phyloP scores from a whole-genome alignment of 1,284 basidiomycete species.

The Tilletia caries region DNA sequence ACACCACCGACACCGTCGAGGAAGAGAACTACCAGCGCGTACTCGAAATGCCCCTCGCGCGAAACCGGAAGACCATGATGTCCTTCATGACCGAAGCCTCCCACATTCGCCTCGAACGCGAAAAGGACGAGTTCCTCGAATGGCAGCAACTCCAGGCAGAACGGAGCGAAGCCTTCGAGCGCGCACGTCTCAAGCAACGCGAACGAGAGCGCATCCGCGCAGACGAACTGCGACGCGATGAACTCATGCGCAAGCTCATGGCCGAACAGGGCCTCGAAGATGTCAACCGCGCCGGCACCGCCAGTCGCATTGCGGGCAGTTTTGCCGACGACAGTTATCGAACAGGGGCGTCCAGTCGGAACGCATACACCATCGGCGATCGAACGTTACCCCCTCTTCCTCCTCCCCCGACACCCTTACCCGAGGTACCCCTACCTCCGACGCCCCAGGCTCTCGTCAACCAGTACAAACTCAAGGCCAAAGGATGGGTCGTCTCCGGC shows the following conservation, averaged over 20 bases:
- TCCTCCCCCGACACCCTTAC: background rate
- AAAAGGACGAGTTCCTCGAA: slow-evolving; percentile 14
- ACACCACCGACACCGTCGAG: background rate
- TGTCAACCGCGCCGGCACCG: background rate
- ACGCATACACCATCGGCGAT: background rate
- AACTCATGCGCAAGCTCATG: slow-evolving; percentile 13
- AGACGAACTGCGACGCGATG: background rate
- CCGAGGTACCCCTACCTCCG: background rate
- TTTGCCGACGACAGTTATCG: background rate
- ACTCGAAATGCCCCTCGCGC: background rate
- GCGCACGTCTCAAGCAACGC: slow-evolving; percentile 1
- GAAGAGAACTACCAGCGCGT: slow-evolving; percentile 8
- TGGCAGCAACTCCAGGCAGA: slow-evolving; percentile 3
- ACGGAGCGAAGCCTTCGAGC: slow-evolving; percentile 7
- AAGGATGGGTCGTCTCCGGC: background rate
- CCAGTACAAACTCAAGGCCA: background rate
- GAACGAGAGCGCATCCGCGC: slow-evolving; percentile 6
- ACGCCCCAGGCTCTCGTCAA: background rate
- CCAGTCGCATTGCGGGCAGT: background rate
- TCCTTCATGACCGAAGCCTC: slow-evolving; percentile 4
- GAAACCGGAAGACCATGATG: slow-evolving; percentile 10
- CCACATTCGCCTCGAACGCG: slow-evolving; percentile 7
- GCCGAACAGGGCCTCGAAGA: background rate
- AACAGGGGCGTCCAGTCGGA: background rate
- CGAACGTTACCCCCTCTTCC: background rate